These are phyloP conservation scores for Pestalotiopsis sp. DNA, from an alignment of 2,329 filamentous ascomycete genomes.

Conservation along the genomic window DNA sequence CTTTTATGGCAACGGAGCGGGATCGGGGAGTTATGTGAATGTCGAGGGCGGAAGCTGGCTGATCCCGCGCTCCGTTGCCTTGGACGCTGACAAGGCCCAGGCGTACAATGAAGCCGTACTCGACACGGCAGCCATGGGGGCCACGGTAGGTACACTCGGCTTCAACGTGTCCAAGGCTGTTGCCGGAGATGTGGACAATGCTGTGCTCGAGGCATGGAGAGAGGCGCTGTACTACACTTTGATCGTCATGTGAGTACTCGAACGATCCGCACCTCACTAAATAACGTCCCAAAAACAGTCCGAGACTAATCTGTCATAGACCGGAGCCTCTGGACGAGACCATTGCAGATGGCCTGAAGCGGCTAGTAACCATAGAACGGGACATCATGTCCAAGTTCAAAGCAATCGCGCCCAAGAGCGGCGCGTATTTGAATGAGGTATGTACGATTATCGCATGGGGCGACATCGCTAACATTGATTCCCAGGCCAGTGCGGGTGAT, in stretches of 20 bases:
- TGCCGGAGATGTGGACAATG: constrained; percentile 2
- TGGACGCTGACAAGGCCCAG: not conserved
- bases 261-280: not conserved
- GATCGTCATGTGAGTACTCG: not conserved
- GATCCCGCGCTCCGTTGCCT: not conserved
- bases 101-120: not conserved
- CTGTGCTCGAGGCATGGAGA: constrained; percentile 1
- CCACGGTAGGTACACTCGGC: not conserved
- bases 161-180: constrained; percentile 4
- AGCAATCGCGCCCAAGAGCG: not conserved
- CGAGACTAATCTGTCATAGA: not conserved
- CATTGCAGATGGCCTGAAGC: not conserved
- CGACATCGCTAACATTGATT: not conserved
- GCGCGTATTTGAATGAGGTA: constrained; percentile 3
- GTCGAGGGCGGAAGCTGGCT: not conserved
- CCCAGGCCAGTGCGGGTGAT: not conserved
- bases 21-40: not conserved
- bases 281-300: not conserved
- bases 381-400: not conserved
- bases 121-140: not conserved
- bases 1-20: not conserved
- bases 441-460: not conserved
- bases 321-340: not conserved
- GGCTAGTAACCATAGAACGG: not conserved
- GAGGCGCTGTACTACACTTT: not conserved